Base-by-base conservation (phyloP, 495 filamentous ascomycete species). In the Aspergillus bridgeri region DNA sequence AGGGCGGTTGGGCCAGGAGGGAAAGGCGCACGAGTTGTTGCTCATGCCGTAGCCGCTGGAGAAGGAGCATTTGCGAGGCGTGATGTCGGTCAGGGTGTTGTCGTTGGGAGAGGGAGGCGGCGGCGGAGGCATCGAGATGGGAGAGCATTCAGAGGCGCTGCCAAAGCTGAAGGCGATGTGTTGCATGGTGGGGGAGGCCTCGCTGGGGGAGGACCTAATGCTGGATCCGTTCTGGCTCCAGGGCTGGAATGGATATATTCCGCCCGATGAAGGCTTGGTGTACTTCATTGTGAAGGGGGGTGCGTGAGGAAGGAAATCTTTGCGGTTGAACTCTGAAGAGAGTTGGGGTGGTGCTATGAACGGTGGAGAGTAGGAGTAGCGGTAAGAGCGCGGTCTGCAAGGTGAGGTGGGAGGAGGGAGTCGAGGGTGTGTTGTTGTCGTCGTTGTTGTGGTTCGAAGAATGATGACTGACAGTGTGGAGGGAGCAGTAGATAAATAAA, bases 1-100 rank as follows among this genome's bases (percentile, higher is more conserved):
- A 0, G 72, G 67, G 20, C 80, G 61, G 61, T 79, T 78, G 23
- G 80, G 80, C 80, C 80, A 83, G 22, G 77, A 80, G 21, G 80
- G 80, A 54, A 75, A 83, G 9, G 80, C 80, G 60, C 79, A 83
- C 20, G 79, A 71, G 22, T 75, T 50, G 48, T 50, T 73, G 57
- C 69, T 75, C 68, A 73, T 68, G 1, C 67, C 73, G 55, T 71
- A 70, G 42, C 69, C 64, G 45, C 62, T 75, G 27, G 75, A 75
- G 66, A 79, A 79, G 20, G 75, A 78, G 15, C 72, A 74, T 56
- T 79, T 79, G 69, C 75, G 75, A 15, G 76, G 76, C 24, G 66
- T 67, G 64, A 79, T 76, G 53, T 79, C 76, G 51, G 72, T 67
- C 13, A 79, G 64, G 42, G 68, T 65, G 64, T 38, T 38, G 33